phyloP scores from a whole-genome alignment of 495 filamentous ascomycete species.

The Neohortaea acidophila region DNA sequence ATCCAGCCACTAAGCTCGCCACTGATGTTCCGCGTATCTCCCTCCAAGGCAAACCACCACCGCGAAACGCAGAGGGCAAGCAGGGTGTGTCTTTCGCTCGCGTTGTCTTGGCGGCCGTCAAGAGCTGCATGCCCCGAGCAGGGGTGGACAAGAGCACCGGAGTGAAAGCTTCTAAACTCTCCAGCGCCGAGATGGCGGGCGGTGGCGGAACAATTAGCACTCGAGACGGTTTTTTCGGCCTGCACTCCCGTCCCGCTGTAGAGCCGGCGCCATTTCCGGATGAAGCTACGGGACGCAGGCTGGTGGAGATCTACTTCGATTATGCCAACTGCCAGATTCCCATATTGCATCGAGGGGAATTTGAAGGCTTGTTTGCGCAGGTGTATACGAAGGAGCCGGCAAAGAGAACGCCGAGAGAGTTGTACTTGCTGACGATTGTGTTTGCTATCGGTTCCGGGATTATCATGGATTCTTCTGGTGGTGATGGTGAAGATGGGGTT shows the following conservation, averaged over 20 bases:
- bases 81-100: slow-evolving; percentile 89
- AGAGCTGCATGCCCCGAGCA: slow-evolving; percentile 51
- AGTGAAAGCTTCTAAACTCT: slow-evolving; percentile 14
- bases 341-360: slow-evolving; percentile 74
- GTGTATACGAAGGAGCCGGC: slow-evolving; percentile 57
- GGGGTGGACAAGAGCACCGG: slow-evolving; percentile 43
- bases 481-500: slow-evolving; percentile 25
- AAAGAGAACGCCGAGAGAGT: slow-evolving; percentile 61
- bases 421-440: slow-evolving; percentile 93
- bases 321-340: slow-evolving; percentile 93
- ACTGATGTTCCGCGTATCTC: slow-evolving; percentile 62
- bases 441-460: slow-evolving; percentile 92
- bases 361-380: slow-evolving; percentile 65
- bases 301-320: slow-evolving; percentile 81
- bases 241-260: slow-evolving; percentile 80
- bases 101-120: slow-evolving; percentile 87
- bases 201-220: slow-evolving; percentile 47
- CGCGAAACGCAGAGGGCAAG: slow-evolving; percentile 67
- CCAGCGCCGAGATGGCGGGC: slow-evolving; percentile 26
- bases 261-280: slow-evolving; percentile 73
- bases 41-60: slow-evolving; percentile 60
- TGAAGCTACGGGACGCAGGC: slow-evolving; percentile 48
- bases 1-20: slow-evolving; percentile 56
- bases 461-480: slow-evolving; percentile 65
- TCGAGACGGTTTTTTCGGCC: slow-evolving; percentile 88